Evolutionary conservation across 768 basidiomycete genomes (phyloP).

Genomic region (Russula brevipes): DNA sequence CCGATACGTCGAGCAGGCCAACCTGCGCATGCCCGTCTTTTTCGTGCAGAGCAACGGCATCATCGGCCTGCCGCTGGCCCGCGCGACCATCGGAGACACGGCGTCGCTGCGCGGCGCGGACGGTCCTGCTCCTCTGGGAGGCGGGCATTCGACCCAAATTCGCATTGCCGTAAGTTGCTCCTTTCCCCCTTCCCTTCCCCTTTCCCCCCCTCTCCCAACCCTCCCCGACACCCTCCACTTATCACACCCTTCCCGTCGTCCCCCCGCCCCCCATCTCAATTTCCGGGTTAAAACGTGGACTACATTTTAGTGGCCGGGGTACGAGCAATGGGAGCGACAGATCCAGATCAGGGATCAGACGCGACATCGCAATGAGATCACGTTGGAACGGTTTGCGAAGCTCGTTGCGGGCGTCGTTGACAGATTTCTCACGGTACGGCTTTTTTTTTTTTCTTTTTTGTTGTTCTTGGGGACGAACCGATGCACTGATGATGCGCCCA

Average conservation of each 20-base stretch:
- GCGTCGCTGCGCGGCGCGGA: background rate
- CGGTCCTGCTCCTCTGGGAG: constrained; percentile 12
- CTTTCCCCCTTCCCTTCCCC: background rate
- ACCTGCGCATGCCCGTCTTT: constrained; percentile 19
- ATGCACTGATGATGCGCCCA: background rate
- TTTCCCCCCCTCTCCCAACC: background rate
- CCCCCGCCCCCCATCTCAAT: too few relatives aligned
- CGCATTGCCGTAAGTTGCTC: constrained; percentile 9
- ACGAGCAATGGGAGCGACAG: constrained; percentile 19
- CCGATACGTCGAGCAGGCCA: constrained; percentile 21
- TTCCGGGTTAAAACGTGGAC: background rate
- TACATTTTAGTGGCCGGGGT: constrained; percentile 16
- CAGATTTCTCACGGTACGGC: constrained; percentile 19
- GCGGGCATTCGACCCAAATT: constrained; percentile 19
- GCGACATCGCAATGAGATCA: constrained; percentile 19
- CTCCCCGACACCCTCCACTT: too few relatives aligned
- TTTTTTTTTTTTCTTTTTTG: background rate
- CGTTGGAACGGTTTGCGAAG: constrained; percentile 19
- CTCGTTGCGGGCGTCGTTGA: constrained; percentile 20
- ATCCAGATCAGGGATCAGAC: constrained; percentile 24
- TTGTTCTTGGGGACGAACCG: background rate
- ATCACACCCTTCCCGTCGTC: too few relatives aligned
- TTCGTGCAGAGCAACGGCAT: constrained; percentile 14
- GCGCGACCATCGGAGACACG: constrained; percentile 6
- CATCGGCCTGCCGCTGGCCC: constrained; percentile 10